Conservation (phyloP, 1,284 basidiomycete species). For the Ceratobasidium sp. region DNA sequence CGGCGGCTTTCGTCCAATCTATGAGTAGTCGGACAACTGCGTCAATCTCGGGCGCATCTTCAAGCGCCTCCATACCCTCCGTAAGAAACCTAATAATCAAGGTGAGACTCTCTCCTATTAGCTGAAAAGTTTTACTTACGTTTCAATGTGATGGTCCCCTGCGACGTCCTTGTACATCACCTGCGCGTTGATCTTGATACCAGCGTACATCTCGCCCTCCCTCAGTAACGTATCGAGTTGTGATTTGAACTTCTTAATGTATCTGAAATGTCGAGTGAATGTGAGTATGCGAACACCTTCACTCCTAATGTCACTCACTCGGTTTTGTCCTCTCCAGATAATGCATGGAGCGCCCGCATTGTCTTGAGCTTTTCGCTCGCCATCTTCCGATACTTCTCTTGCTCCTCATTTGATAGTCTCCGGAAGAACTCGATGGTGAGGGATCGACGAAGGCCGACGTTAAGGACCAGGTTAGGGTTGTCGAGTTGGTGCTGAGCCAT, state of each 20-base stretch:
- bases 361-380: not conserved
- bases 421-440: not conserved
- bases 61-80: not conserved
- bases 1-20: not conserved
- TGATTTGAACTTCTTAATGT: not conserved
- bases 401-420: not conserved
- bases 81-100: not conserved
- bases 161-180: not conserved
- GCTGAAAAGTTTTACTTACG: not conserved
- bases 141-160: not conserved
- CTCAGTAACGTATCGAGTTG: not conserved
- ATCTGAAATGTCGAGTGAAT: not conserved
- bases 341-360: not conserved
- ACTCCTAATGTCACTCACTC: not conserved
- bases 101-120: not conserved
- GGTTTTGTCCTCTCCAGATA: not conserved
- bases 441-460: not conserved
- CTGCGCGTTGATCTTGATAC: not conserved
- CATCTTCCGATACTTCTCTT: not conserved
- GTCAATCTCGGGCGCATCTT: not conserved
- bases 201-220: not conserved
- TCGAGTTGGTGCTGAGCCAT: not conserved
- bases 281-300: too few species aligned
- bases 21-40: not conserved
- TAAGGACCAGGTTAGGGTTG: not conserved